phyloP scores from a whole-genome alignment of 371 early-diverging fungal species.

The Apophysomyces sp. region DNA sequence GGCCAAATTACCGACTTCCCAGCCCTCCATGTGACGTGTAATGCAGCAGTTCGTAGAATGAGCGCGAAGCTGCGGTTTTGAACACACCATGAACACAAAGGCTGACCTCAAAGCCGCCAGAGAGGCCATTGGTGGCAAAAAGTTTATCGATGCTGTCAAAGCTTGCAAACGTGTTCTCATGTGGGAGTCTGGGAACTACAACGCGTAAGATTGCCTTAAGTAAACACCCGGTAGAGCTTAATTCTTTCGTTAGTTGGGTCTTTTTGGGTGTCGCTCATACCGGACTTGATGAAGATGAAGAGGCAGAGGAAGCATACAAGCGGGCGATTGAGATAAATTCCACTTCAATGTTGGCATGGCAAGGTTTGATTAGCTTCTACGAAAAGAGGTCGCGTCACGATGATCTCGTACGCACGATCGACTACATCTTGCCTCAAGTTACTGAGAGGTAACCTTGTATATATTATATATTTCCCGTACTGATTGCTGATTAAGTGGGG shows the following conservation, averaged over 20 bases:
- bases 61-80: no score
- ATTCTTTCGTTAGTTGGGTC: constrained; percentile 49
- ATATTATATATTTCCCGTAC: not conserved
- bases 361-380: constrained; percentile 67
- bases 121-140: constrained; percentile 71
- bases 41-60: no score
- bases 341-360: constrained; percentile 72
- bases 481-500: constrained; percentile 31
- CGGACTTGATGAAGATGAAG: constrained; percentile 62
- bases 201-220: no score
- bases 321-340: constrained; percentile 65
- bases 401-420: constrained; percentile 43
- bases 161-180: constrained; percentile 70
- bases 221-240: not conserved
- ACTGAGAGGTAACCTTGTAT: constrained; percentile 30
- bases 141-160: constrained; percentile 73
- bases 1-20: no score
- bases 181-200: constrained; percentile 76
- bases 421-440: constrained; percentile 31
- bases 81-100: constrained; percentile 54
- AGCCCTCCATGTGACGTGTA: no score
- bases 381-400: constrained; percentile 52
- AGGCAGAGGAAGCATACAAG: constrained; percentile 68
- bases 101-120: constrained; percentile 76
- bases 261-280: constrained; percentile 79